These are phyloP conservation scores for Mycena indigotica DNA, from an alignment of 768 basidiomycete genomes.

Conservation along the genomic window DNA sequence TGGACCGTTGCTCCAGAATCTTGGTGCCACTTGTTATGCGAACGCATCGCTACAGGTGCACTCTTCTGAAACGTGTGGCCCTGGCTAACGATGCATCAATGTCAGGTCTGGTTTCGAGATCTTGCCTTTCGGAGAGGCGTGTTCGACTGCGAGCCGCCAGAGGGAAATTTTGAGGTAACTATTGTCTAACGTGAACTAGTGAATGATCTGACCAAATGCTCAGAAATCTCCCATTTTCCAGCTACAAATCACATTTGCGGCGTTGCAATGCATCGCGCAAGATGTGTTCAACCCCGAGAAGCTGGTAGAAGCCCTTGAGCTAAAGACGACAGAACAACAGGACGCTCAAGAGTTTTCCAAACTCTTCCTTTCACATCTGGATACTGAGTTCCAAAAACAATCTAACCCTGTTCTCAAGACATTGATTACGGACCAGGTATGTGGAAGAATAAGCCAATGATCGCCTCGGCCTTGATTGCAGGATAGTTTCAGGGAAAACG, in stretches of 20 bases:
- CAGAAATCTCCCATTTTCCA: constrained; percentile 81
- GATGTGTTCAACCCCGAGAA: constrained; percentile 80
- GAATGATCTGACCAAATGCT: neutral
- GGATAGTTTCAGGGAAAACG: constrained; percentile 92
- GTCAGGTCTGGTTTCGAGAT: constrained; percentile 93
- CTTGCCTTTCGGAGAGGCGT: constrained; percentile 79
- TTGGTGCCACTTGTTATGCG: constrained; percentile 96
- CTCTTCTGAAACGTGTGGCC: constrained; percentile 1
- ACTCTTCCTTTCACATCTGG: constrained; percentile 88
- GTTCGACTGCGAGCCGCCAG: constrained; percentile 69
- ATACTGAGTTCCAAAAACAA: constrained; percentile 86
- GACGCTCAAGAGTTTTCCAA: constrained; percentile 88
- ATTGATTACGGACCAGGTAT: constrained; percentile 74
- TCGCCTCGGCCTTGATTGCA: constrained; percentile 30
- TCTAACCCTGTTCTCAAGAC: constrained; percentile 59
- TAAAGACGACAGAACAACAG: constrained; percentile 87
- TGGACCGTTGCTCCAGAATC: constrained; percentile 57
- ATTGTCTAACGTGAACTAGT: neutral
- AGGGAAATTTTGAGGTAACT: constrained; percentile 49
- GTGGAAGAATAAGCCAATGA: neutral
- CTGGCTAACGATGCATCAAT: constrained; percentile 5
- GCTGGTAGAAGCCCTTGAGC: constrained; percentile 80
- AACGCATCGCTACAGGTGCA: constrained; percentile 87
- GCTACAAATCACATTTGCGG: constrained; percentile 80
- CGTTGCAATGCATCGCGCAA: constrained; percentile 72